Base-by-base conservation (phyloP, 805 yeast genomes). In the Zygoascus ofunaensis region DNA sequence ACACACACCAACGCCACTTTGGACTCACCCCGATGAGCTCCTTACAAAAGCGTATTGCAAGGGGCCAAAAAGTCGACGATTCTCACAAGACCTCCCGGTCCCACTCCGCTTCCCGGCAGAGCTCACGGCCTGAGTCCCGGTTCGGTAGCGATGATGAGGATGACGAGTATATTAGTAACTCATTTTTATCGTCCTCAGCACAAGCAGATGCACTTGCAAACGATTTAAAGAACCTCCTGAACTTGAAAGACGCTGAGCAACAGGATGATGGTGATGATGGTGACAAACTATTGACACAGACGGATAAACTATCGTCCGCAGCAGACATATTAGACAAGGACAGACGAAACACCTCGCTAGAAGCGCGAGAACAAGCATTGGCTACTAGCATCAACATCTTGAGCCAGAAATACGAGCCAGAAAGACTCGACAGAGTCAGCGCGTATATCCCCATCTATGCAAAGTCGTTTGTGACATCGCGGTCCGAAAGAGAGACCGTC, bases 351-450 rank as follows among this genome's bases (percentile, higher is more conserved):
- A 55, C 61, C 7, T 53, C 62, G 4, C 50, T 55, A 10, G 57
- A 54, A 36, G 61, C 58, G 2, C 46, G 66, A 2, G 65, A 62
- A 45, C 50, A 57, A 44, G 64, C 67, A 4, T 47, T 62, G 44
- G 50, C 48, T 18, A 47, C 49, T 14, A 50, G 60, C 5, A 46
- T 61, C 22, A 41, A 53, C 1, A 52, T 51, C n/a, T 26, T 60
- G n/a, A 53, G 58, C 26, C 50, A 47, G 42, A 57, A 55, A 44
- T 61, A 58, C 43, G 65, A 56, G 42, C 66, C 66, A 4, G 54
- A 45, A 18, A 39, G 49, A 37, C 40, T 62, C 35, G 48, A 50
- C 19, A 43, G 42, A 22, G 41, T 44, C 7, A 24, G 21, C 14
- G 50, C 55, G 34, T 37, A 56, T 22, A 36, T 41, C 30, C 41